Evolutionary conservation across 108 stramenopile genomes (phyloP), one percentile per base, ranked within the genome.

Genomic region (Nannochloropsis oceanica): DNA sequence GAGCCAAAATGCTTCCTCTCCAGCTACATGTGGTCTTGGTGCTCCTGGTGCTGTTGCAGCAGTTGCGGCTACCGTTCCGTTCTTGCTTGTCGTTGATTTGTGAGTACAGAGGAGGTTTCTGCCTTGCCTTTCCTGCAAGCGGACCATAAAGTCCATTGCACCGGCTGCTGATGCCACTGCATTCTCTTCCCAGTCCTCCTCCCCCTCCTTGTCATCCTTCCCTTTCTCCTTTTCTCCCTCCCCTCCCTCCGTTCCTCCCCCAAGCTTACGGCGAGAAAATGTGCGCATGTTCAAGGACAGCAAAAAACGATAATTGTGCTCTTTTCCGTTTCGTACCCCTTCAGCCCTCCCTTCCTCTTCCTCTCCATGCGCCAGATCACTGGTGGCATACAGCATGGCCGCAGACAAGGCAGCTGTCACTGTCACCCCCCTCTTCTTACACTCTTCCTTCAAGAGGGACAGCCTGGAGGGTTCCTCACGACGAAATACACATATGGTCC

Each of bases 81-180:
- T 22, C 25, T 18, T 22, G n/a, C 10, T 22, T 24, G 2, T 25
- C 11, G 42, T 42, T 81, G 18, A 20, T 25, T 34, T 8, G 24
- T 22, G 34, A 20, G 24, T 7, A 22, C 8, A 73, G 43, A 43
- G 24, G 20, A 87, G 87, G 79, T 42, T 80, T 80, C 26, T 24
- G 20, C 87, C 87, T 80, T 83, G 84, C 27, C 80, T 79, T 20
- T 80, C 81, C n/a, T 79, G 46, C 13, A 87, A 44, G 42, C 50
- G 80, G 9, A 84, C 87, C 25, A 84, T 84, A 46, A 81, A 87
- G 46, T 87, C 87, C 26, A 87, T 87, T 26, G 87, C 81, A n/a
- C 87, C 87, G 44, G 83, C 87, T 42, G 87, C 87, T 42, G 83
- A 87, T 25, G 87, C 87, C 80, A 87, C 87, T 13, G 87, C 84